Evolutionary conservation across 331 rosid species (phyloP), one percentile per base, ranked within the genome.

Genomic region (Quercus tomentella): DNA sequence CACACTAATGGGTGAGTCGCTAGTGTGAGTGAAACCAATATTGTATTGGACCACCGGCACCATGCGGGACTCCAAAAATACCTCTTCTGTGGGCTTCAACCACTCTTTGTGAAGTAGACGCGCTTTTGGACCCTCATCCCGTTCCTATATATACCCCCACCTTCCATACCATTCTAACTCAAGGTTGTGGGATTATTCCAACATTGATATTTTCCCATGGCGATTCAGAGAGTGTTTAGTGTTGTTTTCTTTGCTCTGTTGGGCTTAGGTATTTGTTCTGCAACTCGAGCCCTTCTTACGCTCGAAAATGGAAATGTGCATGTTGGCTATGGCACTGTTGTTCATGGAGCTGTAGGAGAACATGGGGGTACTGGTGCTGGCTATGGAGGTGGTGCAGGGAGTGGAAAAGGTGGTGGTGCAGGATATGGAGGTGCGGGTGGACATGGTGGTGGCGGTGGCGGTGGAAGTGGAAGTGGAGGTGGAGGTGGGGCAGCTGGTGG

Each of bases 231-330:
- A 71, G 62, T 78, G 77, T 49, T 73, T 0, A 17, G 30, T 80
- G 61, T 84, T 68, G 57, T 82, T 77, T 74, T 91, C 81, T 76
- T 88, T 10, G 52, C 86, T 14, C 78, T 86, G 7, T 26, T 88
- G 78, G 79, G 82, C 76, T 54, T 88, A 8, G 84, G 83, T 3
- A n/a, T 84, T 22, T 88, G 89, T 75, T 89, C 91, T 43, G 92
- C 91, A 0, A 82, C 81, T 26, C 77, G 91, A 84, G 61, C 82
- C 30, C 74, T 88, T 20, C 86, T 91, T 31, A 84, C 76, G 49
- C 62, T 55, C 78, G 87, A 84, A 25, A 86, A 70, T 6, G 83
- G 51, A 31, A 23, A 70, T 6, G 70, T 73, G 2, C 82, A 80
- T 12, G 83, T 87, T n/a, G 88, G 83, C 41, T 76, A 79, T 71